Conservation (phyloP, 73 alveolate species). For the Tetrahymena thermophila region DNA sequence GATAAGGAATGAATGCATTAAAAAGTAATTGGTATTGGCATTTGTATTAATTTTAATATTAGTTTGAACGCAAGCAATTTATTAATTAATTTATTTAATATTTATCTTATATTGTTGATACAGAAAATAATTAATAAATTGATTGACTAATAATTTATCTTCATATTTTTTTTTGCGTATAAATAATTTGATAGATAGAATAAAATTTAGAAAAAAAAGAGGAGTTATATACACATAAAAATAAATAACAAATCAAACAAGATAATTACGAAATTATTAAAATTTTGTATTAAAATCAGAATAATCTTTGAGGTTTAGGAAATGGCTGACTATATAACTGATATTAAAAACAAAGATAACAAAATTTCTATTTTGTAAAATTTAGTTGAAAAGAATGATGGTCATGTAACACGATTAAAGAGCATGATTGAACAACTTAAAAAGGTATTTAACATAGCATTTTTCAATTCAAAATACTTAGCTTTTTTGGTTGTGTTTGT, state of each 20-base stretch:
- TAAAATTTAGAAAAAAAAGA: not conserved
- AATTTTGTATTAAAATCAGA: not conserved
- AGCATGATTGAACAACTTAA: not conserved
- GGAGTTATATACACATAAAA: not conserved
- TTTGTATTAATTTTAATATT: too few relatives aligned
- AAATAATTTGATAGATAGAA: not conserved
- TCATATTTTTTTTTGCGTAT: not conserved
- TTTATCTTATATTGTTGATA: not conserved
- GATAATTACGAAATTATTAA: too few relatives aligned
- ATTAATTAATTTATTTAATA: too few relatives aligned
- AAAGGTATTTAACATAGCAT: not conserved
- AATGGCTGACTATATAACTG: not conserved
- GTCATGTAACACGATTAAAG: not conserved
- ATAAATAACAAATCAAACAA: not conserved
- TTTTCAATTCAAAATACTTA: not conserved
- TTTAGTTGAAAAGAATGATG: not conserved
- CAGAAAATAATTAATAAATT: too few relatives aligned
- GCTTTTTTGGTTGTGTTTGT: not conserved
- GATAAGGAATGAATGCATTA: too few relatives aligned
- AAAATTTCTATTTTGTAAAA: not conserved
- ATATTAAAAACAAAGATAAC: not conserved
- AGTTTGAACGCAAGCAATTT: not conserved
- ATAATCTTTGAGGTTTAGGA: not conserved
- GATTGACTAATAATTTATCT: not conserved
- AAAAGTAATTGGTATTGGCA: too few relatives aligned